phyloP scores from a whole-genome alignment of 73 alveolate genomes.

The Halteria grandinella region DNA sequence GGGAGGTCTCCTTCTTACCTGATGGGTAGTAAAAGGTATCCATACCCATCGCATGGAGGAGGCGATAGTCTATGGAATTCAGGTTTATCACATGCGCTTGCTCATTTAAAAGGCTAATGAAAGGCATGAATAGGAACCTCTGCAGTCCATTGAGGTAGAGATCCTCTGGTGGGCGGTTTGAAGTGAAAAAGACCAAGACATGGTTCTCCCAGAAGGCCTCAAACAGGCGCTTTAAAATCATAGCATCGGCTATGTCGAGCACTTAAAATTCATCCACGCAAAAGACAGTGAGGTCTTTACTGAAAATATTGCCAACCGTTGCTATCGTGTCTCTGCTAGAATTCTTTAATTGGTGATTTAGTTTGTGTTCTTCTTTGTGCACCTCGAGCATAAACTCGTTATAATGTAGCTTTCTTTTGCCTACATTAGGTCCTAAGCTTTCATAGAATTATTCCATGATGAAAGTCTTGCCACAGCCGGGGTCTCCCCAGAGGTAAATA shows the following conservation, averaged over 20 bases:
- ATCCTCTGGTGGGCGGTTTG: slow-evolving; percentile 95
- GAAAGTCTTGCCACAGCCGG: slow-evolving; percentile 95
- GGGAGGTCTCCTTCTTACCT: slow-evolving; percentile 41
- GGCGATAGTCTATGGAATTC: slow-evolving; percentile 65
- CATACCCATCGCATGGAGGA: slow-evolving; percentile 72
- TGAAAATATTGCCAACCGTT: slow-evolving; percentile 73
- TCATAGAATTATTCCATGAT: slow-evolving; percentile 92
- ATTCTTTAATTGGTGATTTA: slow-evolving; percentile 60
- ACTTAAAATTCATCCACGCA: slow-evolving; percentile 95
- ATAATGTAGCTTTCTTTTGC: slow-evolving; percentile 86
- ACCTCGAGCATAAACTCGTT: slow-evolving; percentile 95
- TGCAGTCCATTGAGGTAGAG: slow-evolving; percentile 84
- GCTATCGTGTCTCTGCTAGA: slow-evolving; percentile 80
- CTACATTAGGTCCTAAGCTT: slow-evolving; percentile 52
- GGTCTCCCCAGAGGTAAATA: slow-evolving; percentile 81
- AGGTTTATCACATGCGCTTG: slow-evolving; percentile 64
- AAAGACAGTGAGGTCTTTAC: slow-evolving; percentile 73
- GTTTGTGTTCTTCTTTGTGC: slow-evolving; percentile 78
- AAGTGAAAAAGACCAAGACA: slow-evolving; percentile 84
- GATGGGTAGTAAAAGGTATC: slow-evolving; percentile 46
- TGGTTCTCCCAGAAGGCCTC: slow-evolving; percentile 81
- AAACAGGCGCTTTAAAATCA: slow-evolving; percentile 87
- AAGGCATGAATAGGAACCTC: slow-evolving; percentile 87
- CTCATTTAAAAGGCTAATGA: slow-evolving; percentile 73
- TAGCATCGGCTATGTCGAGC: slow-evolving; percentile 94